Base-by-base conservation (phyloP, 192 early-diverging fungal species). In the Coemansia sp. region DNA sequence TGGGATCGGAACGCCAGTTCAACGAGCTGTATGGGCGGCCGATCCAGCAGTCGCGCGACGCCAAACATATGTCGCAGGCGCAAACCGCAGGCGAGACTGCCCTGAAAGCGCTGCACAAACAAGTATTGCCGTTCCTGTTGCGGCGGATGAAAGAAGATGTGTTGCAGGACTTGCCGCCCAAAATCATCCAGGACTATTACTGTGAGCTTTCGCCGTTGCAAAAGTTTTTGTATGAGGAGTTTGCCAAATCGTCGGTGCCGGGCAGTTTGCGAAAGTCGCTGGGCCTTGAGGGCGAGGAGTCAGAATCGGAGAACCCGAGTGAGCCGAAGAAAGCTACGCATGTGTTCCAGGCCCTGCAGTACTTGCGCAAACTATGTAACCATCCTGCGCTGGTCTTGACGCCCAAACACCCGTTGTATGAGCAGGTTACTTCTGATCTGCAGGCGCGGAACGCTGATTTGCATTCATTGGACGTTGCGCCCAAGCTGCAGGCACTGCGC, bases 101-200 rank as follows among this genome's bases (percentile, higher is more conserved):
- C 3, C 81, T 99, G 28, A 91, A 98, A 69, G 92, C 91, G 5
- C 79, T 99, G 62, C 97, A 98, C 69, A 93, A 93, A 49, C 97
- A 98, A 69, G 96, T 97, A 0, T 71, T 98, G 44, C 97, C 97
- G 19, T 99, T 98, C 83, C 60, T 99, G 54, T 68, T 99, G 70
- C 87, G 96, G 12, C 86, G 97, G 22, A 87, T 99, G 86, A 99
- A 99, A 74, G 95, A 98, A 78, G 95, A 99, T 69, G 97, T 99
- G 10, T 73, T 97, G 58, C 83, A 92, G 62, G 96, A 98, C 68
- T 75, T 99, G 63, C 97, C 97, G 55, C 96, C 97, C 42, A 99
- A 99, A 83, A 99, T 99, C 62, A 97, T 98, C 66, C 96, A 98
- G 86, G 96, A 98, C 75, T 95, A 97, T 74, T 96, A 99, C 75